Percentiles rank a stretch among this genome's conserved stretches.
These are phyloP conservation scores for Fragaria ananassa DNA, from an alignment of 306 rosid genomes.

Conservation along the genomic window DNA sequence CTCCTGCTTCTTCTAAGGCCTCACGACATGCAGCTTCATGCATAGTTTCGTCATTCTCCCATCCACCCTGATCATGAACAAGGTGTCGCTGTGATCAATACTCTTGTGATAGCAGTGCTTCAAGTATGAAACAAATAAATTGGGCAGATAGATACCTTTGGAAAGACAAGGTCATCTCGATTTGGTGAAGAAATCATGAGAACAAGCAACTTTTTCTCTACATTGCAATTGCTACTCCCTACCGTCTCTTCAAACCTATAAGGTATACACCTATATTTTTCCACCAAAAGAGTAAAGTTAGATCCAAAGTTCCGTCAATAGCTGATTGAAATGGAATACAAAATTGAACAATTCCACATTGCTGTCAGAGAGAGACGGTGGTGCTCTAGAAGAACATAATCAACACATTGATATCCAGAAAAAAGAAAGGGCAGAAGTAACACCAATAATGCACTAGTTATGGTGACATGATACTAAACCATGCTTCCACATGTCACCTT, in stretches of 20 bases:
- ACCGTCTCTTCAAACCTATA: slow-evolving; percentile 22
- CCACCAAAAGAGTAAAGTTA: slow-evolving; percentile 9
- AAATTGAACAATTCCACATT: background rate
- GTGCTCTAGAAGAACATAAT: slow-evolving; percentile 7
- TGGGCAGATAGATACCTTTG: slow-evolving; percentile 28
- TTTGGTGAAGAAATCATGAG: slow-evolving; percentile 39
- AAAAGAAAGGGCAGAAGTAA: background rate
- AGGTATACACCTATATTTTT: slow-evolving; percentile 31
- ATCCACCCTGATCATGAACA: slow-evolving; percentile 37
- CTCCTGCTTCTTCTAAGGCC: slow-evolving; percentile 41
- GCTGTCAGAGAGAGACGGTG: background rate
- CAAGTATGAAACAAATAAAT: background rate
- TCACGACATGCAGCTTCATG: slow-evolving; percentile 37
- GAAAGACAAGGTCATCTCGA: slow-evolving; percentile 40
- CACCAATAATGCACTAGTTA: background rate
- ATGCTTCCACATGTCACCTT: background rate
- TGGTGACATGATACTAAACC: slow-evolving; percentile 5
- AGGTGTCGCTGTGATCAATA: background rate
- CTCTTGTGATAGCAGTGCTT: background rate
- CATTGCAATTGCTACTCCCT: slow-evolving; percentile 9
- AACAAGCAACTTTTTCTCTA: slow-evolving; percentile 29
- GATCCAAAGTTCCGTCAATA: background rate
- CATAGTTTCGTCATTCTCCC: slow-evolving; percentile 37
- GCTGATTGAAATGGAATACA: background rate
- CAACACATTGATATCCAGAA: background rate